Base-by-base conservation (phyloP, 2,329 filamentous ascomycete species). In the Madurella fahalii region DNA sequence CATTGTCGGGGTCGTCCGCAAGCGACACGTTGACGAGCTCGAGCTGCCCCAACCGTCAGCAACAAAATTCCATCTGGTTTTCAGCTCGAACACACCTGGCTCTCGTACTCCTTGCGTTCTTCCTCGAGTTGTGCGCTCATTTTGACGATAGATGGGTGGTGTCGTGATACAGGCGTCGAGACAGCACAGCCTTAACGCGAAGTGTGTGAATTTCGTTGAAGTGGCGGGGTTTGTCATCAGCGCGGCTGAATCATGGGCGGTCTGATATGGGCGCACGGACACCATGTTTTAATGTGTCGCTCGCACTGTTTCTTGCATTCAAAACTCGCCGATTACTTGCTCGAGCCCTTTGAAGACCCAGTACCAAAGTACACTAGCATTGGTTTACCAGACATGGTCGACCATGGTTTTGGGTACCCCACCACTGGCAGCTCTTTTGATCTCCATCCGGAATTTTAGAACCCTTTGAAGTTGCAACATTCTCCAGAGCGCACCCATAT, bases 1-100 rank as follows among this genome's bases (percentile, higher is more conserved):
- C 77, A 71, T 90, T 93, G 56, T 87, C 86, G 60, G 91, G 86
- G 66, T 94, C 89, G 71, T 88, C 85, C 71, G 87, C 85, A 54
- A 95, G 82, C 61, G 89, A 87, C 52, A 82, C 77, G 65, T 85
- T 76, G 56, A 96, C 85, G 39, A 89, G 85, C 66, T 92, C 89
- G 68, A 95, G 83, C 87, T 92, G 44, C 4, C n/a, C 1, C 13
- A 34, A 5, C 2, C 37, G 48, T 54, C 17, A 52, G 50, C 12
- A 13, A 13, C 2, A 18, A 48, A 7, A 3, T 39, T 18, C 41
- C 32, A 56, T 67, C 34, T 69, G 64, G 37, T 40, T 16, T 32
- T 39, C 15, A 37, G 32, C 13, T 16, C 31, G 5, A 18, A 18
- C 74, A 54, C 61, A 82, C 81, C 73, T 84, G 81, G 64, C 82